These are phyloP conservation scores for Chlorella sp. DNA, from an alignment of 139 green algal genomes.

Conservation along the genomic window DNA sequence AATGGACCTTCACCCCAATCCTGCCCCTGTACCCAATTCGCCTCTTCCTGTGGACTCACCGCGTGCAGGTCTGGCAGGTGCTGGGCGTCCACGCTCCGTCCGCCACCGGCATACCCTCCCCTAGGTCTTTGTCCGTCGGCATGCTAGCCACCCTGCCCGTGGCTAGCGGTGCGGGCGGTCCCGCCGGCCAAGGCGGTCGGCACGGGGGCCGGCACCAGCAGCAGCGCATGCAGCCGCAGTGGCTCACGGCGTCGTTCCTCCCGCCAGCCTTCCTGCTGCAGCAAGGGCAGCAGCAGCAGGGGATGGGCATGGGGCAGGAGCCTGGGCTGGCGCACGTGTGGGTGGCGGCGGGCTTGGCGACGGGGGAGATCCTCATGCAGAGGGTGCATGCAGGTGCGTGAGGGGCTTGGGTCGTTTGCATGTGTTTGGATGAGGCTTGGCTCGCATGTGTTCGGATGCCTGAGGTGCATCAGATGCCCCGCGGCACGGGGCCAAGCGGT, in stretches of 20 bases:
- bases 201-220: background rate
- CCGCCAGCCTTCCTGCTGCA: too few relatives aligned
- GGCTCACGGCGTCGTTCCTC: conserved; percentile 13
- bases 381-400: conserved; percentile 17
- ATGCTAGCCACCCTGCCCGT: background rate
- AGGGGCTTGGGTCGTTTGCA: background rate
- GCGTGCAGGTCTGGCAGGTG: too few relatives aligned
- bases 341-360: conserved; percentile 10
- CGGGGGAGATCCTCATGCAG: conserved; percentile 14
- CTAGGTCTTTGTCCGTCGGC: too few relatives aligned
- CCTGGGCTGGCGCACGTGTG: conserved; percentile 1
- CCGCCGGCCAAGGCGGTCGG: background rate
- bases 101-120: too few relatives aligned
- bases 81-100: too few relatives aligned
- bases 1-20: too few relatives aligned
- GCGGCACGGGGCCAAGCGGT: too few relatives aligned
- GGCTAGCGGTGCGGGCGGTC: background rate
- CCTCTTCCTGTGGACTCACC: too few relatives aligned
- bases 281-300: conserved; percentile 9
- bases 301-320: background rate
- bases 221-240: conserved; percentile 2
- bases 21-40: too few relatives aligned
- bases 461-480: background rate
- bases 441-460: background rate
- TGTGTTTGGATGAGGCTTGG: background rate